Conservation (phyloP, 345 rosid species). For the Bruguiera sexangula region DNA sequence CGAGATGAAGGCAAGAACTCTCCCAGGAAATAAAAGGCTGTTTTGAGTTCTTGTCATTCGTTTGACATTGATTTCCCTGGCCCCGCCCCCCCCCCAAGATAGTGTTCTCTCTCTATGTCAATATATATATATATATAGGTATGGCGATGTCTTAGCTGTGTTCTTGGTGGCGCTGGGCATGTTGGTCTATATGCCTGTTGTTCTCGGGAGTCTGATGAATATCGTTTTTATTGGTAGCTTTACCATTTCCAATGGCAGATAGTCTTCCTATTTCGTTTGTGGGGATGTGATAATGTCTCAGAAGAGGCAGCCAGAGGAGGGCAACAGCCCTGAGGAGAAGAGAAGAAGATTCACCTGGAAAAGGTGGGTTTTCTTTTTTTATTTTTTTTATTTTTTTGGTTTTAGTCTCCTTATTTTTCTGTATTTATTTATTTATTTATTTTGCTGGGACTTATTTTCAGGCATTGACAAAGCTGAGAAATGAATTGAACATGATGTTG, state of each 20-base stretch:
- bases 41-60: slow-evolving; percentile 33
- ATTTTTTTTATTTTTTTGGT: neutral
- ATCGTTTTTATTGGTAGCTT: slow-evolving; percentile 1
- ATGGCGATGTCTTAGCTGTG: neutral
- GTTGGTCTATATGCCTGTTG: slow-evolving; percentile 30
- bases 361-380: slow-evolving; percentile 36
- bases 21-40: neutral
- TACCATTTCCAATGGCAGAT: slow-evolving; percentile 1
- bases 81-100: too few relatives aligned
- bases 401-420: neutral
- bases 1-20: neutral
- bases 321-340: slow-evolving; percentile 56
- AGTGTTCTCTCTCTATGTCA: neutral
- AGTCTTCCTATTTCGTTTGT: slow-evolving; percentile 8
- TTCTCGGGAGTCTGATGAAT: slow-evolving; percentile 3
- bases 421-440: neutral
- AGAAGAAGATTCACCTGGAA: slow-evolving; percentile 54
- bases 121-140: neutral
- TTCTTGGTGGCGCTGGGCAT: slow-evolving; percentile 15
- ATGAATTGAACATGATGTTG: neutral
- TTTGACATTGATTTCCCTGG: slow-evolving; percentile 8
- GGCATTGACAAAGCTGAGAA: neutral
- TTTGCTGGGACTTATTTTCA: neutral
- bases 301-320: slow-evolving; percentile 79
- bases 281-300: slow-evolving; percentile 56